Conservation (phyloP, 1,284 basidiomycete genomes). For the Fomitopsis betulina region DNA sequence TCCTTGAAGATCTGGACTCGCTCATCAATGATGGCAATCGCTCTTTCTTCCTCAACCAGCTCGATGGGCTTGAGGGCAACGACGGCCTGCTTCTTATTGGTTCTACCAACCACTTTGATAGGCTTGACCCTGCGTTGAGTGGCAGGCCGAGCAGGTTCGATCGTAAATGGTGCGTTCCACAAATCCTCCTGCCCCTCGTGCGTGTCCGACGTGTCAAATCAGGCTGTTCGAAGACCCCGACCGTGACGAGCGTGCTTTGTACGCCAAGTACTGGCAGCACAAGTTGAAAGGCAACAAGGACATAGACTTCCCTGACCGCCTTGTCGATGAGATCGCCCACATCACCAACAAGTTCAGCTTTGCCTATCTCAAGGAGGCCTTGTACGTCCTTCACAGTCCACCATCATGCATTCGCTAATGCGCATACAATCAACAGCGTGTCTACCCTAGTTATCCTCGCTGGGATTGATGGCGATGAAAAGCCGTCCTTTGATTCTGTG, state of each 20-base stretch:
- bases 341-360: conserved; percentile 69
- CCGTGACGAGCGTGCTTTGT: conserved; percentile 55
- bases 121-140: conserved; percentile 70
- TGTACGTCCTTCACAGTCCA: conserved; percentile 44
- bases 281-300: conserved; percentile 60
- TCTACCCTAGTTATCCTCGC: conserved; percentile 58
- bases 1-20: conserved; percentile 80
- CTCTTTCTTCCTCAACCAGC: conserved; percentile 82
- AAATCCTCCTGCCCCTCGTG: background rate
- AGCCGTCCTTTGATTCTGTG: conserved; percentile 43
- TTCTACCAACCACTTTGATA: conserved; percentile 81
- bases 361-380: conserved; percentile 80
- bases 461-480: conserved; percentile 40
- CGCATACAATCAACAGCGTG: conserved; percentile 38
- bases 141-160: conserved; percentile 80
- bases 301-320: conserved; percentile 60
- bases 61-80: conserved; percentile 72
- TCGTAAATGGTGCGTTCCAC: conserved; percentile 66
- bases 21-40: conserved; percentile 73
- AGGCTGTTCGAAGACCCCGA: conserved; percentile 67
- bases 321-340: conserved; percentile 56
- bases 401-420: background rate
- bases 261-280: conserved; percentile 72
- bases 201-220: background rate
- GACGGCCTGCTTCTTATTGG: conserved; percentile 76